Conservation (phyloP, 306 rosid species). For the Acacia acuminata region DNA sequence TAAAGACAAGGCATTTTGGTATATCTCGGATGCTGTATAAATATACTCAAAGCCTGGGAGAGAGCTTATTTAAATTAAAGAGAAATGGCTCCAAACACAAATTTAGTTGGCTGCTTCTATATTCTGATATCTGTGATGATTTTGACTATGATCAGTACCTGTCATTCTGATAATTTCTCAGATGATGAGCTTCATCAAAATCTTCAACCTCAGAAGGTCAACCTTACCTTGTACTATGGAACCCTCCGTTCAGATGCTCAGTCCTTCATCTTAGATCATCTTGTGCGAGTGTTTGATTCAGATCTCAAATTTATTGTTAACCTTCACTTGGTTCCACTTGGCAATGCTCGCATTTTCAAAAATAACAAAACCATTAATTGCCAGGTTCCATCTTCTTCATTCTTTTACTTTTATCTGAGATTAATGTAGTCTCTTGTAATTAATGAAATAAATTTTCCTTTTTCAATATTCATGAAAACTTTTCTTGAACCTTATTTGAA, state of each 20-base stretch:
- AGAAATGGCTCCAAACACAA: neutral
- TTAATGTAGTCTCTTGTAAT: neutral
- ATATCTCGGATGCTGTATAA: neutral
- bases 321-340: constrained; percentile 9
- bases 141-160: neutral
- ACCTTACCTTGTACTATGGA: neutral
- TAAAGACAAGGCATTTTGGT: neutral
- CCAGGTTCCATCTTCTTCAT: neutral
- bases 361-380: neutral
- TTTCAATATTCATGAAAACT: too few species aligned
- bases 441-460: neutral
- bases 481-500: too few species aligned
- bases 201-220: neutral
- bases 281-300: neutral
- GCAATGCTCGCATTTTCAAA: neutral
- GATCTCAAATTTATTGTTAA: neutral
- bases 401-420: neutral
- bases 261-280: neutral
- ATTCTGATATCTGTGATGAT: neutral
- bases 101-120: neutral
- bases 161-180: neutral
- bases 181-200: neutral
- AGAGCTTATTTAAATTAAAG: neutral
- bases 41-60: neutral
- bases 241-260: neutral